phyloP scores from a whole-genome alignment of 306 rosid genomes.

The Vigna unguiculata region DNA sequence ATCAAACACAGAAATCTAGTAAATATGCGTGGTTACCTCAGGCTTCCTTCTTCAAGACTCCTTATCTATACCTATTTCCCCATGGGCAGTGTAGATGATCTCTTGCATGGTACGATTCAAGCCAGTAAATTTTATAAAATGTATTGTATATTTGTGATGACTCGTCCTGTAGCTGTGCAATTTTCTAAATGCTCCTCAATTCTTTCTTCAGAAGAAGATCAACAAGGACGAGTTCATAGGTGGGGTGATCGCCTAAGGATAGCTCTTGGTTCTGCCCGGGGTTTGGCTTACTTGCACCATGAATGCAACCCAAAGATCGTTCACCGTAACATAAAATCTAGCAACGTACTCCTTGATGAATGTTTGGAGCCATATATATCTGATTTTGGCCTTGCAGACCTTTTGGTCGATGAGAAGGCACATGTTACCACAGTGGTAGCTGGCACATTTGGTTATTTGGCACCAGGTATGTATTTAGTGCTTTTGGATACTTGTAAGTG shows the following conservation, averaged over 20 bases:
- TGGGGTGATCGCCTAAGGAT: conserved; percentile 81
- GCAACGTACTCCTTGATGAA: conserved; percentile 91
- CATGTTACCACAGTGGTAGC: conserved; percentile 98
- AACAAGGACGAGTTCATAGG: no score
- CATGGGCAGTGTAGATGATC: conserved; percentile 85
- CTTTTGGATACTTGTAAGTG: conserved; percentile 1
- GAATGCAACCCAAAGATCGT: conserved; percentile 90
- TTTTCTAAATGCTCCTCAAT: conserved; percentile 13
- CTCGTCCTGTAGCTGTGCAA: background rate
- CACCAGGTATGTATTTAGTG: conserved; percentile 75
- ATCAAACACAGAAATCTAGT: conserved; percentile 90
- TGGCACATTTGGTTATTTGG: conserved; percentile 96
- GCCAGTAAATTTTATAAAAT: background rate
- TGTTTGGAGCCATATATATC: conserved; percentile 88
- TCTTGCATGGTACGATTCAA: conserved; percentile 78
- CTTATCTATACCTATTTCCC: conserved; percentile 86
- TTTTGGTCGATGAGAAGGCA: conserved; percentile 90
- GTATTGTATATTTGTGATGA: background rate
- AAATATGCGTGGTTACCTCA: conserved; percentile 90
- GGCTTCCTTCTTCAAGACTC: conserved; percentile 89
- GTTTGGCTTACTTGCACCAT: conserved; percentile 93
- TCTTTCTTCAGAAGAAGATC: conserved; percentile 45
- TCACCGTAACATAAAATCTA: conserved; percentile 93
- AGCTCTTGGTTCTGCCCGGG: conserved; percentile 96
- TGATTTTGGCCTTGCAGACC: conserved; percentile 96